These are phyloP conservation scores for Holtermannia corniformis DNA, from an alignment of 768 basidiomycete species.

Conservation along the genomic window DNA sequence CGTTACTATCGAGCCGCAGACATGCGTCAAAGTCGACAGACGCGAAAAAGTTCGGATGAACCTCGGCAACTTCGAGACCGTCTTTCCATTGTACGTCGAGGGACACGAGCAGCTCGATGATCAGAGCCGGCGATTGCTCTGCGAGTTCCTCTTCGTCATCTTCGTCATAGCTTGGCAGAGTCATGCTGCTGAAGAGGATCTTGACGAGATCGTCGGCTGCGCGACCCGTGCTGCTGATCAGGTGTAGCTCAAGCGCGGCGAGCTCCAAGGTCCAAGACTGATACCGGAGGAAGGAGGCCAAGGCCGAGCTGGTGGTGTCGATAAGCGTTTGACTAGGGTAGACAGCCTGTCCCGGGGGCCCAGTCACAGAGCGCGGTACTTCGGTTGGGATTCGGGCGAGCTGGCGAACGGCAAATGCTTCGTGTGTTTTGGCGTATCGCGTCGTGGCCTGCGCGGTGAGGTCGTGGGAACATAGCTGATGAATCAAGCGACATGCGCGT, in stretches of 20 bases:
- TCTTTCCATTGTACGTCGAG: slow-evolving; percentile 85
- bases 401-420: slow-evolving; percentile 82
- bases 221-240: slow-evolving; percentile 64
- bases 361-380: neutral
- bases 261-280: slow-evolving; percentile 79
- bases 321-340: neutral
- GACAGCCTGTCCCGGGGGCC: neutral
- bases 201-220: slow-evolving; percentile 60
- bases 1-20: slow-evolving; percentile 55
- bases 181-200: slow-evolving; percentile 61
- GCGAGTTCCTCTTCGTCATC: slow-evolving; percentile 48
- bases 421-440: slow-evolving; percentile 74
- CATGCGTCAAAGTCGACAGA: slow-evolving; percentile 63
- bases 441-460: slow-evolving; percentile 69
- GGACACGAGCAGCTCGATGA: slow-evolving; percentile 80
- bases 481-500: slow-evolving; percentile 68
- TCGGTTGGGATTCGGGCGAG: slow-evolving; percentile 57
- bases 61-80: slow-evolving; percentile 52
- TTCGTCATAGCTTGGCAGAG: slow-evolving; percentile 43
- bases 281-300: slow-evolving; percentile 68
- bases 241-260: slow-evolving; percentile 77
- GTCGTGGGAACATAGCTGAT: slow-evolving; percentile 79
- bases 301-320: slow-evolving; percentile 41
- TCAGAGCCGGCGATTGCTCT: slow-evolving; percentile 64
- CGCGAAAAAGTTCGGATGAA: slow-evolving; percentile 52